Evolutionary conservation across 139 green algal genomes (phyloP), one percentile per base, ranked within the genome.

Genomic region (Micractinium sp.): DNA sequence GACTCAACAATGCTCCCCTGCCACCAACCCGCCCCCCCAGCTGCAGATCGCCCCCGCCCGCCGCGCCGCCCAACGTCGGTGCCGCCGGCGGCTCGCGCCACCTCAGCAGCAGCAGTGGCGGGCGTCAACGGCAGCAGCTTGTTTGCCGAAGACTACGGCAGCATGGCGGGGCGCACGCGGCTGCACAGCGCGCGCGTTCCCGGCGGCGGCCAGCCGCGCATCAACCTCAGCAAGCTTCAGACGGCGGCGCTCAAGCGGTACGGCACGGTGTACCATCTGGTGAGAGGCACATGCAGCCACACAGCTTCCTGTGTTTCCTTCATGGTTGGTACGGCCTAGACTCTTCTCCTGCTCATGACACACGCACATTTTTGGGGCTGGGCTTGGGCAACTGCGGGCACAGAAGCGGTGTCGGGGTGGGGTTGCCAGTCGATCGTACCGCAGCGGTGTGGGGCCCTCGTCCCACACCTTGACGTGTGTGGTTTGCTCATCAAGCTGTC

Each of bases 171-270:
- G 60, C 41, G 81, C 41, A 36, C 56, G n/a, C 41, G 47, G 20
- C 7, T 83, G 53, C 60, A 33, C 71, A 78, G 31, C 53, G 53
- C 67, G 0, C 67, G 77, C 35, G 35, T 39, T 18, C 13, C 36
- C 41, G 41, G 29, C 41, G 25, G 25, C 9, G 33, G 29, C 67
- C 79, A 73, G 80, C 87, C 92, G 85, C 85, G 89, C 36, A 89
- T 97, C 41, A 91, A 97, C 82, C 91, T 97, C 56, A 78, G 79
- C 76, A 94, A 94, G 91, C 93, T 97, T 81, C 91, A 97, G 76
- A 93, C 85, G 2, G n/a, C 84, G 16, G 85, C 93, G 14, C 89
- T 97, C 73, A 91, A 88, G 75, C 82, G 91, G 13, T 96, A 95
- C 61, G 87, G 93, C 56, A 78, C 90, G 2, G 83, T 91, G 66